Evolutionary conservation across 1,284 basidiomycete species (phyloP), one percentile per base, ranked within the genome.

Genomic region (Sporisorium iseilematis-ciliati): DNA sequence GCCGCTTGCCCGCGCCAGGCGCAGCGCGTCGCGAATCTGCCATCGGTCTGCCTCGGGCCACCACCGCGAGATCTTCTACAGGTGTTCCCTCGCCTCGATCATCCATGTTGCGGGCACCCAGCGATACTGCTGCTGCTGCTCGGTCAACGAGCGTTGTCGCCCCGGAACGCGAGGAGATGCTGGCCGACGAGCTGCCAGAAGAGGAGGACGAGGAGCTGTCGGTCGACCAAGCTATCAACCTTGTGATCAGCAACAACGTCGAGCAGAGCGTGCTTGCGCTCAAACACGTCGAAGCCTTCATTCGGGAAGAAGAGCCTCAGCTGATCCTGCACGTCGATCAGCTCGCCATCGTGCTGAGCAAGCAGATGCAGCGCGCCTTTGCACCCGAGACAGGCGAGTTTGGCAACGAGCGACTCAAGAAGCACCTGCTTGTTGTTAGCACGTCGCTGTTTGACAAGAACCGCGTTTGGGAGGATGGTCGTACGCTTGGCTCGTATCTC

Each of bases 201-300:
- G 73, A 75, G 41, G 73, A 66, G 29, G 75, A 72, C 48, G 71
- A 75, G n/a, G 74, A 73, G 41, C 68, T 68, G 18, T 60, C 57
- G 5, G 53, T 82, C 4, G 78, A 80, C n/a, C 79, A 79, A 35
- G 68, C 77, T 16, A 77, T 84, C 67, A 74, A 70, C 41, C 76
- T 74, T 40, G 93, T 94, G 56, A 88, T 93, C 60, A 94, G 92
- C 84, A 92, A 91, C 74, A 93, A 97, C 86, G 89, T 93, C 0
- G 88, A 90, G 29, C 89, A 91, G 50, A 93, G 93, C 79, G 94
- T 97, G n/a, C 93, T 96, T 63, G 94, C 94, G 0, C 88, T 99
- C 79, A 99, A 99, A 87, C 91, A 91, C 87, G 88, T 74, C 58
- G 82, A 38, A 71, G 82, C 60, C 2, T 72, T 78, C 43, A 80